Percentiles rank a stretch among this genome's conserved stretches.
These are phyloP conservation scores for Penicillium sp. DNA, from an alignment of 2,329 filamentous ascomycete species.

Conservation along the genomic window DNA sequence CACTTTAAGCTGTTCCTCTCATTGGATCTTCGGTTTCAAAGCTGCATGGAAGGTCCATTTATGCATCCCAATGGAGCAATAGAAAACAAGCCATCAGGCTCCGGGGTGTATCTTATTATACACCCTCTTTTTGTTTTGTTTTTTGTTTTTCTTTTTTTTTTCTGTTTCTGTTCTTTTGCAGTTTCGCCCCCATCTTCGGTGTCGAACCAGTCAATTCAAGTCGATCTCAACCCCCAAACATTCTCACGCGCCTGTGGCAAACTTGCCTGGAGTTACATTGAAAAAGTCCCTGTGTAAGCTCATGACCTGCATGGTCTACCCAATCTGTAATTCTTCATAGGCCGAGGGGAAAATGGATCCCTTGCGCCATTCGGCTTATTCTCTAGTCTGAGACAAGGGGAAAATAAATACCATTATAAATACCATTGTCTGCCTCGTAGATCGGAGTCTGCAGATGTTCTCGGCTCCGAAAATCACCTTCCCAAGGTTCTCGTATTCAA, in stretches of 20 bases:
- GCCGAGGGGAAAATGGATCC: constrained; percentile 14
- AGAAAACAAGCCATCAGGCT: constrained; percentile 1
- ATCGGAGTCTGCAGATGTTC: constrained; percentile 1
- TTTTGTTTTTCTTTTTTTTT: background rate
- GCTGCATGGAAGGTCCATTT: constrained; percentile 12
- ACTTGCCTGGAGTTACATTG: background rate
- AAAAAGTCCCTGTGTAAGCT: background rate
- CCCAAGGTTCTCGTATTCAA: background rate
- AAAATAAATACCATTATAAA: background rate
- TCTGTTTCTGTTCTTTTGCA: background rate
- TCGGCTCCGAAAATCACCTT: background rate
- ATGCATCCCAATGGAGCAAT: constrained; percentile 12
- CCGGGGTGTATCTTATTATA: background rate
- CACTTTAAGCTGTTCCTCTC: background rate
- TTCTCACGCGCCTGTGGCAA: background rate
- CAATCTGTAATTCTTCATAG: background rate
- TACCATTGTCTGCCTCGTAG: constrained; percentile 5
- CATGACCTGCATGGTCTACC: background rate
- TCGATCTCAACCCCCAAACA: background rate
- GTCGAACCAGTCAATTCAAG: background rate
- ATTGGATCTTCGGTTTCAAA: constrained; percentile 15
- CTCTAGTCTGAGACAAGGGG: constrained; percentile 20
- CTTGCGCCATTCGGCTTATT: constrained; percentile 16
- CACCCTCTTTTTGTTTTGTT: background rate
- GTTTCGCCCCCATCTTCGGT: constrained; percentile 1